Conservation (phyloP, 2,329 filamentous ascomycete genomes). For the Cladosporium sp. region DNA sequence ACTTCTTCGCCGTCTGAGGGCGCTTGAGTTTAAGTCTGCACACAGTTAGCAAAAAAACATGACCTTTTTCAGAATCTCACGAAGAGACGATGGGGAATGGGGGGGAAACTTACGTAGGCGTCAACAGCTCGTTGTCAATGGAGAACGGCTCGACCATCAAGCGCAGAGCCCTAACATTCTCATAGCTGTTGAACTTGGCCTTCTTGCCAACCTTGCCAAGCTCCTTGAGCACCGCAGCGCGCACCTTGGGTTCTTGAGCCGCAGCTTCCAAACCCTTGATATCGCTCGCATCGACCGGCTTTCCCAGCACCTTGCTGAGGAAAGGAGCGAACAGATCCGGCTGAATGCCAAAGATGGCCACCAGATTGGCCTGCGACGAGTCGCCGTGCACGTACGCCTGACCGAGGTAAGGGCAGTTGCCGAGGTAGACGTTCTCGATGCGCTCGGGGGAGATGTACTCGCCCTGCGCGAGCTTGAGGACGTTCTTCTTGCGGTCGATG, state of each 20-base stretch:
- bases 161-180: constrained; percentile 69
- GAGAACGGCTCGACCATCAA: constrained; percentile 85
- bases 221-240: constrained; percentile 69
- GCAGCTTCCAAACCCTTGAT: constrained; percentile 62
- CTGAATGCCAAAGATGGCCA: constrained; percentile 83
- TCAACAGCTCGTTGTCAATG: constrained; percentile 85
- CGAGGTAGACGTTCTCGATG: constrained; percentile 90
- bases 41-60: constrained; percentile 19
- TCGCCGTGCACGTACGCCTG: constrained; percentile 91
- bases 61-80: background rate
- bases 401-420: constrained; percentile 70
- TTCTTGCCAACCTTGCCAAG: constrained; percentile 73
- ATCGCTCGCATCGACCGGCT: constrained; percentile 59
- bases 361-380: constrained; percentile 71
- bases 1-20: constrained; percentile 60
- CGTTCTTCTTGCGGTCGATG: constrained; percentile 96
- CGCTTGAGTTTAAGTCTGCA: constrained; percentile 66
- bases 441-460: constrained; percentile 98
- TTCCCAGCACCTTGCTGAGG: constrained; percentile 68
- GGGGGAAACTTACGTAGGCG: constrained; percentile 67
- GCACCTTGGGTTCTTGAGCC: constrained; percentile 63
- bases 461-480: constrained; percentile 95
- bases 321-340: constrained; percentile 77
- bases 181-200: constrained; percentile 88
- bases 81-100: background rate